Evolutionary conservation across 306 rosid species (phyloP), one percentile per base, ranked within the genome.

Genomic region (Pterocarpus santalinus): DNA sequence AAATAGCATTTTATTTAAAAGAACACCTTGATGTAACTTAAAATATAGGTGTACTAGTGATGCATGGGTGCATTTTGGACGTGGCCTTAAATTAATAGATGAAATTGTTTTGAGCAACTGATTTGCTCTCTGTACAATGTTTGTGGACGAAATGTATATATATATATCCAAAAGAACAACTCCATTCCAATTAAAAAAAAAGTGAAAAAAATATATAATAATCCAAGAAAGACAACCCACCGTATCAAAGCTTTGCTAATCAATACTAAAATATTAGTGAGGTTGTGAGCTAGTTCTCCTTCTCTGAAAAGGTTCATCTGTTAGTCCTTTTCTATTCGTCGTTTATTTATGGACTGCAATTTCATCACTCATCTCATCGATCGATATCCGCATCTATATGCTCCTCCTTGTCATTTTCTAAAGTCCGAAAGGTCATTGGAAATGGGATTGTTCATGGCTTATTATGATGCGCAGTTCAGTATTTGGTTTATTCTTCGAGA

Each of bases 291-390:
- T 12, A 65, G 32, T 15, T 65, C 7, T 6, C 47, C 49, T 60
- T 57, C 65, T 65, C 70, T 65, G 72, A 41, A 66, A 66, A 38
- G 56, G 44, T 49, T 72, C 76, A 0, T 72, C 4, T 53, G 11
- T 74, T 30, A 43, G 60, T 75, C 38, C 79, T 14, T 75, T 57
- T 52, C 46, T n/a, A 5, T 32, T 61, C 34, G 8, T 61, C 13
- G 17, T 76, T 34, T 34, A 34, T 16, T n/a, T 16, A 16, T 55
- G 49, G 64, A 76, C 73, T 35, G 14, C 72, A 76, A 53, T 63
- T 76, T 49, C 38, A 35, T 11, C 5, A 64, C 60, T 32, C 33
- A 63, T 15, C n/a, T 15, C 51, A 46, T 46, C 10, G 6, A 49
- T 13, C 1, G 13, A 52, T 70, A 34, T 35, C 47, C 63, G 4